These are phyloP conservation scores for Hawksworthiomyces lignivorus DNA, from an alignment of 2,329 filamentous ascomycete genomes.

Conservation along the genomic window DNA sequence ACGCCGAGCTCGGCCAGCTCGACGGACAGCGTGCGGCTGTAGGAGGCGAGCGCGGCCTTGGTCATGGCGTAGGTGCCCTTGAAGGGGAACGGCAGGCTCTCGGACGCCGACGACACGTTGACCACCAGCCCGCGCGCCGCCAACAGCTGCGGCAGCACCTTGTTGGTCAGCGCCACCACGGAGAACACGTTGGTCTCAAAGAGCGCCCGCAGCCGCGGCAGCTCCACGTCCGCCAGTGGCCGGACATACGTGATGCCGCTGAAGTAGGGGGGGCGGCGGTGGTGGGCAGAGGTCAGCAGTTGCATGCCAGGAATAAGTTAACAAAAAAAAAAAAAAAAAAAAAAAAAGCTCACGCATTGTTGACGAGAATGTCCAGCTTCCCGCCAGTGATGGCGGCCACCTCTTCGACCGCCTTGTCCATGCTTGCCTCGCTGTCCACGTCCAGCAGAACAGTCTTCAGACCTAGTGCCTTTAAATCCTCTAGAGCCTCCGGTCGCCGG, in stretches of 20 bases:
- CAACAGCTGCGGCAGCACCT: slow-evolving; percentile 41
- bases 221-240: slow-evolving; percentile 42
- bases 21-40: slow-evolving; percentile 44
- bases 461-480: slow-evolving; percentile 18
- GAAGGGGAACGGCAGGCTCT: slow-evolving; percentile 44
- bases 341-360: slow-evolving; percentile 42
- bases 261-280: no score
- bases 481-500: slow-evolving; percentile 27
- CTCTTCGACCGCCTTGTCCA: slow-evolving; percentile 23
- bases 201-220: slow-evolving; percentile 41
- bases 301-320: no score
- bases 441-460: slow-evolving; percentile 22
- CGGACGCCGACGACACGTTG: slow-evolving; percentile 46
- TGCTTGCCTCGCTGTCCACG: slow-evolving; percentile 21
- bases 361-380: slow-evolving; percentile 49
- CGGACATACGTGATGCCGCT: slow-evolving; percentile 32
- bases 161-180: slow-evolving; percentile 44
- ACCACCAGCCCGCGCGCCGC: slow-evolving; percentile 42
- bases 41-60: slow-evolving; percentile 46
- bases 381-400: slow-evolving; percentile 29
- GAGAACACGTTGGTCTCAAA: slow-evolving; percentile 52
- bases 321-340: not conserved
- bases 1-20: slow-evolving; percentile 46
- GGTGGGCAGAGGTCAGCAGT: no score
- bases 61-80: slow-evolving; percentile 43